Percentiles rank a stretch among this genome's conserved stretches.
phyloP scores from a whole-genome alignment of 2,329 filamentous ascomycete genomes.

The Daldinia eschscholtzii region DNA sequence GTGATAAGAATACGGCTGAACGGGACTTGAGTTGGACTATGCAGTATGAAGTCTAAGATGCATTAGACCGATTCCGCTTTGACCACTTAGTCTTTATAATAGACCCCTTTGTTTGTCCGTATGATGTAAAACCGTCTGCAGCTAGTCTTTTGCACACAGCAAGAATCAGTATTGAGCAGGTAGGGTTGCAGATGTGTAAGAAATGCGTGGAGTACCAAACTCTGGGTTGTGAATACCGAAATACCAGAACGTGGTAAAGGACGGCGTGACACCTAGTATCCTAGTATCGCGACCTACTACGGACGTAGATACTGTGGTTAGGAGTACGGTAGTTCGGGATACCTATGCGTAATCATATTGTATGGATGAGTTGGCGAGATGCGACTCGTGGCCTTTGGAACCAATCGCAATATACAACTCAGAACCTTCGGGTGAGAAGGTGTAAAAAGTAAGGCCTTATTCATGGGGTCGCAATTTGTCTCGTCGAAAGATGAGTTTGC shows the following conservation, averaged over 20 bases:
- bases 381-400: conserved; percentile 22
- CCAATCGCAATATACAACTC: conserved; percentile 27
- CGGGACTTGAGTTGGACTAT: conserved; percentile 21
- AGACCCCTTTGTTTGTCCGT: conserved; percentile 5
- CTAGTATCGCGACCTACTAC: conserved; percentile 9
- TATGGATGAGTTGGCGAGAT: conserved; percentile 39
- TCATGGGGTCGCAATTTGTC: conserved; percentile 18
- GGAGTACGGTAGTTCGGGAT: conserved; percentile 18
- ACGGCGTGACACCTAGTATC: conserved; percentile 4
- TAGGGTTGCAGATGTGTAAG: conserved; percentile 36
- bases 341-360: conserved; percentile 18
- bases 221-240: neutral
- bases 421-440: neutral
- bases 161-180: conserved; percentile 2
- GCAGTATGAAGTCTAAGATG: conserved; percentile 31
- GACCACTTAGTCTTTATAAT: conserved; percentile 9
- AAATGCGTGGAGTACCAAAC: conserved; percentile 10
- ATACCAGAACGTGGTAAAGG: conserved; percentile 11
- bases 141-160: neutral
- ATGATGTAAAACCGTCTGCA: conserved; percentile 18
- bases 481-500: conserved; percentile 19
- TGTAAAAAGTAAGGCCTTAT: conserved; percentile 23
- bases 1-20: conserved; percentile 39
- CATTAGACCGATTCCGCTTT: conserved; percentile 30
- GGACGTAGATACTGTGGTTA: conserved; percentile 25